phyloP scores from a whole-genome alignment of 1,139 yeast genomes.

The Candida mesenterica region DNA sequence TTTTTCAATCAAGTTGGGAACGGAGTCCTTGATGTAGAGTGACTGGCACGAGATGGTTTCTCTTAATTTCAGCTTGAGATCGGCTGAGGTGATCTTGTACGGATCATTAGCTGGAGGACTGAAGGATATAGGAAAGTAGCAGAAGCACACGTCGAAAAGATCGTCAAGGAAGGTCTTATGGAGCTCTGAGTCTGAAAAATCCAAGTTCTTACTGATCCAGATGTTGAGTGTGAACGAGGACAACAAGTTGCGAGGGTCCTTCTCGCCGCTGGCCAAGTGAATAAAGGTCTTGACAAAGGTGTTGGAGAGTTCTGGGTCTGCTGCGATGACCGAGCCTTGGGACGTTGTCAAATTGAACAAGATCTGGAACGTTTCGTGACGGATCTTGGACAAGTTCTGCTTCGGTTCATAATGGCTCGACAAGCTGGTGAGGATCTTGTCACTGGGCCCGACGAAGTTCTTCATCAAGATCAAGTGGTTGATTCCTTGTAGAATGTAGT shows the following conservation, averaged over 20 bases:
- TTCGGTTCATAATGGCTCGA: conserved; percentile 55
- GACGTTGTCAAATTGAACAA: conserved; percentile 36
- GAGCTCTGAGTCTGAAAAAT: conserved; percentile 29
- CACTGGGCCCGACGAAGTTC: conserved; percentile 34
- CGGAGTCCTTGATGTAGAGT: conserved; percentile 67
- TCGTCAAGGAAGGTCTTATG: conserved; percentile 42
- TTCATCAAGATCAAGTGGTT: conserved; percentile 50
- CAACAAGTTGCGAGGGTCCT: conserved; percentile 86
- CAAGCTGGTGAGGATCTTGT: conserved; percentile 41
- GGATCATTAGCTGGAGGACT: conserved; percentile 93
- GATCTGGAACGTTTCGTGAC: conserved; percentile 60
- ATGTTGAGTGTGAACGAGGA: conserved; percentile 62
- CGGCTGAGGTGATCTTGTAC: conserved; percentile 72
- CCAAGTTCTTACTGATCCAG: conserved; percentile 45
- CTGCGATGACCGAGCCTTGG: conserved; percentile 12
- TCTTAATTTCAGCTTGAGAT: conserved; percentile 61
- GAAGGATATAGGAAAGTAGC: conserved; percentile 96
- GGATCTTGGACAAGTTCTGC: conserved; percentile 60
- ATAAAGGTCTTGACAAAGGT: conserved; percentile 56
- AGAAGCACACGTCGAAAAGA: conserved; percentile 82
- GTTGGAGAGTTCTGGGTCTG: conserved; percentile 25
- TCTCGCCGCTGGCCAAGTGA: conserved; percentile 79
- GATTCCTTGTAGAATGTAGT: conserved; percentile 56
- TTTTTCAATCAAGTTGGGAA: conserved; percentile 79
- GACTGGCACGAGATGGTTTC: conserved; percentile 63